Base-by-base conservation (phyloP, 192 early-diverging fungal species). In the Backusella tuberculispora region DNA sequence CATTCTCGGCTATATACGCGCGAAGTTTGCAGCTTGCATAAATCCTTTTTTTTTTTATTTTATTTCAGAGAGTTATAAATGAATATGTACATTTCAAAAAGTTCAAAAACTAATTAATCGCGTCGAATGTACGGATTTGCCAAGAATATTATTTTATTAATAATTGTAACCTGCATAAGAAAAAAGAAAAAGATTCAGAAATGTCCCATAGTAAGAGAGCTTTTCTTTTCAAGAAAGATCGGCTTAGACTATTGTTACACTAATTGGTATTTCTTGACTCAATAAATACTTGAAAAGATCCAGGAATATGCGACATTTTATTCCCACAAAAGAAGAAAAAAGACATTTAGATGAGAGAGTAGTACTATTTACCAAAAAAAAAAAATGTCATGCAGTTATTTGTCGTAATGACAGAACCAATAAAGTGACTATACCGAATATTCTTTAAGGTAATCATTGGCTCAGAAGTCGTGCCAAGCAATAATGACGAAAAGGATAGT, bases 1-100 rank as follows among this genome's bases (percentile, higher is more conserved):
- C 53, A 60, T 60, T 60, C 53, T 60, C 53, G 53, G 53, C 13
- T 12, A 4, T 60, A 13, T 24, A 60, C 53, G 53, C 53, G 53
- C 21, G 53, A 56, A 56, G 5, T 26, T 19, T 10, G 21, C 53
- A 56, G 53, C 53, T 10, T 56, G 53, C 53, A 56, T 26, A 56
- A 8, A 4, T 56, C 53, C 53, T 21, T 56, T 60, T 26, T 21
- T 60, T 26, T 26, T 43, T 5, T 43, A 42, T 42, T 42, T 12
- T n/a, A 34, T 34, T 2, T 34, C 29, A 34, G 29, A 34, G 29
- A 34, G 29, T 2, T 1, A 34, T 34, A 34, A 0, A 34, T 34
- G 29, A 34, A 34, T 34, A 34, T 34, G 29, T 34, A 2, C 2
- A 34, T 34, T 26, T 24, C 53, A 60, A 26, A 26, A 24, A 26